These are phyloP conservation scores for Sphenostylis stenocarpa DNA, from an alignment of 306 rosid species.

Conservation along the genomic window DNA sequence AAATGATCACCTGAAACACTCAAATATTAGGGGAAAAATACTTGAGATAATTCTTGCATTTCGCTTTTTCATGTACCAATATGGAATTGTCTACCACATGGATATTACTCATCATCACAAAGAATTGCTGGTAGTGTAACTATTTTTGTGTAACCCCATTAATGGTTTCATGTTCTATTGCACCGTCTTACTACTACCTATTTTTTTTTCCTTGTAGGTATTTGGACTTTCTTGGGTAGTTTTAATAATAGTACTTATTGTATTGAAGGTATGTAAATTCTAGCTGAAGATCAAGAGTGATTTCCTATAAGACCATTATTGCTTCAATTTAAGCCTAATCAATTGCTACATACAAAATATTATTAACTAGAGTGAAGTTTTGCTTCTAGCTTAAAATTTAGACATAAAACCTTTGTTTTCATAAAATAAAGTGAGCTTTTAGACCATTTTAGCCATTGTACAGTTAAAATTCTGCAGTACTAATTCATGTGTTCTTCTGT, in stretches of 20 bases:
- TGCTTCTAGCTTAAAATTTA: background rate
- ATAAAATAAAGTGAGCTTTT: background rate
- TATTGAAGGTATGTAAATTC: conserved; percentile 63
- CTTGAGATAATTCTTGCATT: conserved; percentile 76
- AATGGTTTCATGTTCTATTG: conserved; percentile 4
- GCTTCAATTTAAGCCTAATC: background rate
- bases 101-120: conserved; percentile 71
- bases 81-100: conserved; percentile 92
- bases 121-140: conserved; percentile 62
- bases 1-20: conserved; percentile 83
- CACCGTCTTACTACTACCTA: conserved; percentile 26
- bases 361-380: background rate
- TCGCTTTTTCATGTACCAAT: conserved; percentile 90
- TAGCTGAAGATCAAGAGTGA: conserved; percentile 5
- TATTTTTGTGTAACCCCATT: conserved; percentile 26
- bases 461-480: background rate
- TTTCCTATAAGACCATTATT: background rate
- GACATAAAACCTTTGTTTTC: background rate
- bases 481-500: conserved; percentile 7
- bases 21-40: conserved; percentile 69
- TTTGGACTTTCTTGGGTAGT: conserved; percentile 90
- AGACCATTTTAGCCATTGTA: background rate
- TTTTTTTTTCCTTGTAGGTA: conserved; percentile 50
- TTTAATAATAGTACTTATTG: conserved; percentile 60
- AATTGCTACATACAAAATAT: conserved; percentile 1